Conservation (phyloP, 2,329 filamentous ascomycete species). For the Diplodia intermedia region DNA sequence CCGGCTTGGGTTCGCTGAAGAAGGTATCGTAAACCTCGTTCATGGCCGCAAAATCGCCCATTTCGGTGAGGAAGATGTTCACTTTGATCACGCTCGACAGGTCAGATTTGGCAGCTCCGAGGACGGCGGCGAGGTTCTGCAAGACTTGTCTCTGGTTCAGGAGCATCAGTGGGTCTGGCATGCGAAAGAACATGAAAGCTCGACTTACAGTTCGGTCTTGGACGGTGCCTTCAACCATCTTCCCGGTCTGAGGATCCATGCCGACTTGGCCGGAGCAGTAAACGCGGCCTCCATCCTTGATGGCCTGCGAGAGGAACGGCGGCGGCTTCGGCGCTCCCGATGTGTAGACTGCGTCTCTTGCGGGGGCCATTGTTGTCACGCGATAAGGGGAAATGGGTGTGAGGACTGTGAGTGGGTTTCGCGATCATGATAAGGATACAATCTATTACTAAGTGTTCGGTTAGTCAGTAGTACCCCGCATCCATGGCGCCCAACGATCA, state of each 20-base stretch:
- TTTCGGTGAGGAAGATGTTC: slow-evolving; percentile 42
- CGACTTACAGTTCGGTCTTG: slow-evolving; percentile 3
- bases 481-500: background rate
- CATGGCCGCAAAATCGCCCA: slow-evolving; percentile 42
- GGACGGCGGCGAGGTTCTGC: slow-evolving; percentile 28
- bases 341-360: background rate
- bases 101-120: slow-evolving; percentile 39
- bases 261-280: slow-evolving; percentile 26
- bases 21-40: slow-evolving; percentile 41
- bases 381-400: no score
- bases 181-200: background rate
- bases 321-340: background rate
- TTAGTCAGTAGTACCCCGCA: background rate
- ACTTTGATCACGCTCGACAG: slow-evolving; percentile 42
- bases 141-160: background rate
- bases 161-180: background rate
- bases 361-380: background rate
- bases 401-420: background rate
- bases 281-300: background rate
- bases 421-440: no score
- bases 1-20: slow-evolving; percentile 14
- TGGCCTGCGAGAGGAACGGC: slow-evolving; percentile 38
- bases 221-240: slow-evolving; percentile 11
- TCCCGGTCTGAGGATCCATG: slow-evolving; percentile 3
- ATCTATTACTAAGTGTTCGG: background rate